Base-by-base conservation (phyloP, 306 rosid genomes). In the Leucaena leucocephala region DNA sequence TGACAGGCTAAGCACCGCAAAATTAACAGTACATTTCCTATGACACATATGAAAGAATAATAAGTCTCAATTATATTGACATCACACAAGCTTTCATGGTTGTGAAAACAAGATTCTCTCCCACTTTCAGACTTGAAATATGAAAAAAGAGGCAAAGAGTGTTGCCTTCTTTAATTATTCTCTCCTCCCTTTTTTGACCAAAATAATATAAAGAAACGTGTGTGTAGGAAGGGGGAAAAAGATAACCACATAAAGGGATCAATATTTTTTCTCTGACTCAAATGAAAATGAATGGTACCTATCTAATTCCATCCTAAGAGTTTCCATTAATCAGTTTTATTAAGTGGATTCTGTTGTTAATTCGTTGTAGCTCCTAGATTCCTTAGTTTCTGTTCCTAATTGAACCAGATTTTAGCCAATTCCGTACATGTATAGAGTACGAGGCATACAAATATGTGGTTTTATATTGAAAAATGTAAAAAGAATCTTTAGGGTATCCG, bases 101-200 rank as follows among this genome's bases (percentile, higher is more conserved):
- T 46, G 39, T 38, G 39, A n/a, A 57, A 57, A 21, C 35, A 83
- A 82, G 54, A 82, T 82, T 87, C 87, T 84, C 82, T 89, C 39
- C 64, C 36, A 49, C 64, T 72, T 49, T 33, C 71, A 46, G 15
- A 46, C 22, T 62, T 59, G 73, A 70, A 48, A 69, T 40, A 58
- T 55, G 81, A 71, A 21, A 16, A 50, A 27, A 27, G 27, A 50
- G 21, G n/a, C 57, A 50, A 50, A 50, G n/a, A 19, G 19, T 52
- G 8, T 52, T 81, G 81, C 64, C 49, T 68, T 76, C 87, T 88
- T 88, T 77, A 42, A 75, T 70, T 82, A 83, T 84, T 85, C 36
- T 85, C 36, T 22, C 85, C 68, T 11, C 66, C 38, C 15, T 11
- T 58, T 57, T n/a, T 21, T 57, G 0, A 21, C 33, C 63, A 21